These are phyloP conservation scores for Grosmannia serpens DNA, from an alignment of 2,329 filamentous ascomycete species.

Conservation along the genomic window DNA sequence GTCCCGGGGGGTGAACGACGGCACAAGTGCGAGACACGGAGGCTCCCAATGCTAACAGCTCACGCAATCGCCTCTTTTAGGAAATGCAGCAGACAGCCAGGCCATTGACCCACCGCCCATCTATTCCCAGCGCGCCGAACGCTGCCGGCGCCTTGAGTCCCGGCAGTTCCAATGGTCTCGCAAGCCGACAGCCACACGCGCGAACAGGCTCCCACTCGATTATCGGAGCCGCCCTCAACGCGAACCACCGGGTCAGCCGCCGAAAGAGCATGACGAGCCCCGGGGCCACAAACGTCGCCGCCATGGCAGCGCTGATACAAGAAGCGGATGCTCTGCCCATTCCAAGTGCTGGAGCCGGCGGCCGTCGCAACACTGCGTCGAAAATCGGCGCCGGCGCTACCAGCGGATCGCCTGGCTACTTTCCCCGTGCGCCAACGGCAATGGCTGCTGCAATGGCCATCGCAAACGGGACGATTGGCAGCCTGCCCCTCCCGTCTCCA, in stretches of 20 bases:
- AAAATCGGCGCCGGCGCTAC: slow-evolving; percentile 44
- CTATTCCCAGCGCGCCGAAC: slow-evolving; percentile 46
- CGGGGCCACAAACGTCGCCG: slow-evolving; percentile 58
- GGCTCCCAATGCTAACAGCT: not conserved
- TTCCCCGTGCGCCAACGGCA: slow-evolving; percentile 1
- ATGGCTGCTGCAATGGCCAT: slow-evolving; percentile 7
- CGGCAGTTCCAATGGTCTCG: slow-evolving; percentile 46
- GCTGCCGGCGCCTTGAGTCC: slow-evolving; percentile 11
- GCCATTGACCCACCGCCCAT: slow-evolving; percentile 53
- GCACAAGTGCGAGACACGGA: not conserved
- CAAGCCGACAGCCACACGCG: slow-evolving; percentile 50
- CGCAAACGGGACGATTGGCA: slow-evolving; percentile 26
- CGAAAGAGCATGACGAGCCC: slow-evolving; percentile 85
- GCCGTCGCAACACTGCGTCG: slow-evolving; percentile 57
- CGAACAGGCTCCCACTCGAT: slow-evolving; percentile 75
- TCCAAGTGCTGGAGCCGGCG: slow-evolving; percentile 32
- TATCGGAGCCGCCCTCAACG: slow-evolving; percentile 55
- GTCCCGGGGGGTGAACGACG: too few relatives aligned
- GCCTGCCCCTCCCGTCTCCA: slow-evolving; percentile 51
- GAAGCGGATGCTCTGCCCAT: slow-evolving; percentile 49
- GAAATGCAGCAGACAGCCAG: slow-evolving; percentile 55
- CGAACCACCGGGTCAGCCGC: slow-evolving; percentile 76
- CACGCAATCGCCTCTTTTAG: slow-evolving; percentile 22
- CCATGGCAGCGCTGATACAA: slow-evolving; percentile 60
- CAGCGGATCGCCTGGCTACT: slow-evolving; percentile 4